Base-by-base conservation (phyloP, 257 asterid genomes). In the Apocynum venetum region DNA sequence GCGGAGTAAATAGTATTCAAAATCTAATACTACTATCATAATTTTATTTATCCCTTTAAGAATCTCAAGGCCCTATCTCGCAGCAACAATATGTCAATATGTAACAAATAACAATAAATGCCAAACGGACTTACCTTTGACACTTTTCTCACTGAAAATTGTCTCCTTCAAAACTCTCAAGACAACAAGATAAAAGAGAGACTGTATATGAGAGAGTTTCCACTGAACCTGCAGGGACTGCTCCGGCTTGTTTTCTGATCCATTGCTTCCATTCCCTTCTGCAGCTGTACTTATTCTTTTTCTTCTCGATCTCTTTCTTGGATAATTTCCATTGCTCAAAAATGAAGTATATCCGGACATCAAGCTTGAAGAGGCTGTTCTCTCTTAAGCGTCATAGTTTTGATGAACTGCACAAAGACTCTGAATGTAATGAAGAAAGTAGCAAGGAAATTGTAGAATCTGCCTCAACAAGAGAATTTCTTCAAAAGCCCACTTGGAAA, bases 401-500 rank as follows among this genome's bases (percentile, higher is more conserved):
- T 31, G 92, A 88, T 3, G 92, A 85, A 35, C 6, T 52, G 52
- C 80, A 84, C 0, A 87, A 85, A 83, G 83, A 78, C 25, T 80
- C 73, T 49, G 79, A 71, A 19, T 83, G 74, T 11, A n/a, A 1
- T 20, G 73, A 82, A 60, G 80, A 83, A 1, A 71, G 77, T 46
- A 78, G 53, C 36, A 80, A 69, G 47, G 6, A 74, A 79, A 71
- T 83, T 61, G 4, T 48, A n/a, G 69, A 69, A 49, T 40, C 81
- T 61, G 67, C 59, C 1, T 82, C 85, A 13, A 72, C 87, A 20
- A n/a, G 81, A 14, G 84, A 80, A 72, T 60, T 76, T 72, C 77
- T 80, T 68, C 87, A 76, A 3, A 91, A 87, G 71, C 97, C 98
- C 85, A 83, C 90, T 2, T 94, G 97, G 97, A 94, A 83, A 90